Evolutionary conservation across 139 green algal species (phyloP).

Genomic region (Protoeuglena noctilucae): DNA sequence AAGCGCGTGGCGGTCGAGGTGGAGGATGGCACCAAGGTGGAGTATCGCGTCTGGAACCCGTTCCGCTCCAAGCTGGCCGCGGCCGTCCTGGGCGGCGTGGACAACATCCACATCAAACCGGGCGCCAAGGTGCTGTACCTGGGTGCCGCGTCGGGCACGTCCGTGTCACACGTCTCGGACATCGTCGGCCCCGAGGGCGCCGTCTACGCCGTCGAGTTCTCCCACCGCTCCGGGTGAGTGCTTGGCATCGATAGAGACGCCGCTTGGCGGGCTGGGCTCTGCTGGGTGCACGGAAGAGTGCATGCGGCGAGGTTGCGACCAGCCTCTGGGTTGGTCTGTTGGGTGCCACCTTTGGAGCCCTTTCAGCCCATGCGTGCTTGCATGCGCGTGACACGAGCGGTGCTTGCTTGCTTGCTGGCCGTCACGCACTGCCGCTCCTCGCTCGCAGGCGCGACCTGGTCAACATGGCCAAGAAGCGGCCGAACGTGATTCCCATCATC

Average conservation of each 20-base stretch:
- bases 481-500: conserved; percentile 99
- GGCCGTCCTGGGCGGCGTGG: conserved; percentile 87
- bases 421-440: too few relatives aligned
- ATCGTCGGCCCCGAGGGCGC: conserved; percentile 80
- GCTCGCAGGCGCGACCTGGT: conserved; percentile 80
- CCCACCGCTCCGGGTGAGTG: conserved; percentile 69
- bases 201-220: conserved; percentile 99
- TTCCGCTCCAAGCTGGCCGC: conserved; percentile 97
- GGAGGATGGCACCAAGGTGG: conserved; percentile 65
- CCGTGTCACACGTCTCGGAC: conserved; percentile 80
- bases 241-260: too few relatives aligned
- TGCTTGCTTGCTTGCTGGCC: too few relatives aligned
- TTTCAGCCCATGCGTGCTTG: too few relatives aligned
- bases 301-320: too few relatives aligned
- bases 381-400: too few relatives aligned
- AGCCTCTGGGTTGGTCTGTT: too few relatives aligned
- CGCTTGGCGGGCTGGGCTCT: too few relatives aligned
- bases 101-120: conserved; percentile 97
- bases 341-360: too few relatives aligned
- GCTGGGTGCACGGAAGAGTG: too few relatives aligned
- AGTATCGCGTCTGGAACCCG: conserved; percentile 99
- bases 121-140: conserved; percentile 91
- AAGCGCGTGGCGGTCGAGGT: conserved; percentile 88
- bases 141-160: conserved; percentile 73
- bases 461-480: conserved; percentile 99